Percentiles rank a stretch among this genome's conserved stretches.
Conservation (phyloP, 2,329 filamentous ascomycete species). For the Neofusicoccum umdonicola region DNA sequence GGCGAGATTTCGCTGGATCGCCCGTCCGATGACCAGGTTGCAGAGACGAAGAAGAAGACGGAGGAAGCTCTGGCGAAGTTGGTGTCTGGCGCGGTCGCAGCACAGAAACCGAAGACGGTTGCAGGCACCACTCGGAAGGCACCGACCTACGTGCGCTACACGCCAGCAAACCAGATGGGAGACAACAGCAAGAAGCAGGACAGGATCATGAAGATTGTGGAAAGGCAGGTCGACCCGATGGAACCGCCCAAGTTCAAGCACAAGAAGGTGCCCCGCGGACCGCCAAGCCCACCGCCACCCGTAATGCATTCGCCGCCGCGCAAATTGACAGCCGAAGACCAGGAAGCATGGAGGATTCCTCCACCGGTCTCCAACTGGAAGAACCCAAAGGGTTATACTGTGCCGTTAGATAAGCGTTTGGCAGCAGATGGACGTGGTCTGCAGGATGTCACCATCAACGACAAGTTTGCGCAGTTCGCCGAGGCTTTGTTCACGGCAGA, state of each 20-base stretch:
- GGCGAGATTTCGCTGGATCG: conserved; percentile 86
- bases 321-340: conserved; percentile 93
- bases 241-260: conserved; percentile 98
- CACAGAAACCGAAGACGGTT: conserved; percentile 95
- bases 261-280: conserved; percentile 93
- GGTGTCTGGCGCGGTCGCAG: conserved; percentile 79
- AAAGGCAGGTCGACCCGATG: conserved; percentile 90
- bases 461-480: conserved; percentile 95
- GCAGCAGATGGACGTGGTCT: conserved; percentile 89
- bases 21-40: conserved; percentile 80
- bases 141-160: conserved; percentile 92
- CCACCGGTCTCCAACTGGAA: conserved; percentile 97
- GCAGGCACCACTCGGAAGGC: conserved; percentile 77
- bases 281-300: conserved; percentile 87
- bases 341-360: conserved; percentile 90
- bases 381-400: conserved; percentile 97
- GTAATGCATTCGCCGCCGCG: conserved; percentile 92
- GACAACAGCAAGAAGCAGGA: conserved; percentile 82
- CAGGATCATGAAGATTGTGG: conserved; percentile 97
- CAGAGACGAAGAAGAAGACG: conserved; percentile 81
- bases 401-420: conserved; percentile 90
- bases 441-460: conserved; percentile 94
- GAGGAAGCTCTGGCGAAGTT: conserved; percentile 79
- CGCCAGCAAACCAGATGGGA: conserved; percentile 95
- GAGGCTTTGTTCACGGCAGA: conserved; percentile 94